Evolutionary conservation across 2,329 filamentous ascomycete genomes (phyloP).

Genomic region (Botrytis byssoidea): DNA sequence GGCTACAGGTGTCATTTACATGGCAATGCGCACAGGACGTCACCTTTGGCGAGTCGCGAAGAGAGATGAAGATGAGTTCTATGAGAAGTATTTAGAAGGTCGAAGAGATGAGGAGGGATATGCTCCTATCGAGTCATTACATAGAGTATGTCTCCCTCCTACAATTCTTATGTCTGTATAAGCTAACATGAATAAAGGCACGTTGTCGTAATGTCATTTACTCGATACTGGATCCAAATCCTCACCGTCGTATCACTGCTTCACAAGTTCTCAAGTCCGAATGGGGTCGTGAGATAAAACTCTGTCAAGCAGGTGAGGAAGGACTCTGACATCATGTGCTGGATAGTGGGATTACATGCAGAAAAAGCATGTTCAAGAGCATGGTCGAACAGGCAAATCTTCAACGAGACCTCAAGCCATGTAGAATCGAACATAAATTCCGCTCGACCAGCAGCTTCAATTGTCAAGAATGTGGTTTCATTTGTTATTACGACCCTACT

Average conservation of each 20-base stretch:
- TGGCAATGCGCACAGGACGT: slow-evolving; percentile 96
- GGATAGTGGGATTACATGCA: slow-evolving; percentile 26
- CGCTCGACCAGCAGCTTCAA: slow-evolving; percentile 18
- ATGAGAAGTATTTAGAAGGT: slow-evolving; percentile 88
- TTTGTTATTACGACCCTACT: slow-evolving; percentile 21
- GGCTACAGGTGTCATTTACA: slow-evolving; percentile 98
- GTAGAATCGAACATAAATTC: slow-evolving; percentile 18
- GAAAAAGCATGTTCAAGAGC: slow-evolving; percentile 18
- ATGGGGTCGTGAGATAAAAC: slow-evolving; percentile 96
- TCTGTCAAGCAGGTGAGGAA: slow-evolving; percentile 95
- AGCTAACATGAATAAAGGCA: slow-evolving; percentile 56
- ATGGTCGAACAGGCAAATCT: slow-evolving; percentile 24
- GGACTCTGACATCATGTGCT: slow-evolving; percentile 62
- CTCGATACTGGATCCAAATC: slow-evolving; percentile 94
- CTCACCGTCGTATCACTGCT: slow-evolving; percentile 85
- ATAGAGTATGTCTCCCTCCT: slow-evolving; percentile 61
- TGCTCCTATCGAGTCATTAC: slow-evolving; percentile 90
- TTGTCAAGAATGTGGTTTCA: slow-evolving; percentile 21
- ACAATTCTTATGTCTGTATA: slow-evolving; percentile 12
- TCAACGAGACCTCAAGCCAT: slow-evolving; percentile 16
- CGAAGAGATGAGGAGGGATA: slow-evolving; percentile 94
- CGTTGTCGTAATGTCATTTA: slow-evolving; percentile 99
- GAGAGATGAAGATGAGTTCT: slow-evolving; percentile 97
- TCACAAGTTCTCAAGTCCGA: slow-evolving; percentile 97
- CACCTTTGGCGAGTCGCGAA: slow-evolving; percentile 97